Evolutionary conservation across 805 yeast genomes (phyloP).

Genomic region (Kluyveromyces siamensis): DNA sequence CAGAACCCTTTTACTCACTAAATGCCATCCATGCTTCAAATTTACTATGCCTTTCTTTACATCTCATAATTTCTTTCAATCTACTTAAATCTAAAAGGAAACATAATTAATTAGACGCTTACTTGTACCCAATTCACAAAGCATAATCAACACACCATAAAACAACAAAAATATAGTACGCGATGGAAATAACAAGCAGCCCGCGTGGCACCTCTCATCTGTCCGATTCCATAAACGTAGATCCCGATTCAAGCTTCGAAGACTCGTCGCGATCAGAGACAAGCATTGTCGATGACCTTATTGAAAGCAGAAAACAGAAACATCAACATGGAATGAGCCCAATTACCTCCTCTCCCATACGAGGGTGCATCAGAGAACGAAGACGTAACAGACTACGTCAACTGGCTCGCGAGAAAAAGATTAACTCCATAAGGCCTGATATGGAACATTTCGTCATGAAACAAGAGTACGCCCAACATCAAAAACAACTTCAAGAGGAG

Average conservation of each 20-base stretch:
- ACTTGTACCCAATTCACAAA: no score
- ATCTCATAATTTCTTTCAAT: no score
- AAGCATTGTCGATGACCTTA: slow-evolving; percentile 4
- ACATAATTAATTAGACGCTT: no score
- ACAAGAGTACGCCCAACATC: slow-evolving; percentile 13
- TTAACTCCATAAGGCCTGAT: slow-evolving; percentile 9
- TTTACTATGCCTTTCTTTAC: no score
- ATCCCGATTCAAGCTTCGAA: not conserved
- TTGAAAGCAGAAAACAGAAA: not conserved
- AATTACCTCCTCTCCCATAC: slow-evolving; percentile 1
- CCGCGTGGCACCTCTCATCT: no score
- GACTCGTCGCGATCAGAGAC: not conserved
- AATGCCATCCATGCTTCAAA: no score
- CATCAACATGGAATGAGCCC: slow-evolving; percentile 2
- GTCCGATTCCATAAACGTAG: no score
- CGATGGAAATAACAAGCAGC: no score
- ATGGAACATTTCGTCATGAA: slow-evolving; percentile 25
- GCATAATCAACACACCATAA: no score
- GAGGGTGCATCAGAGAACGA: slow-evolving; percentile 1
- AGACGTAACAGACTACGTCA: slow-evolving; percentile 1
- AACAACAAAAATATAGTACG: no score
- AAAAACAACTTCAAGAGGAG: slow-evolving; percentile 9
- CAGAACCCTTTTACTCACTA: no score
- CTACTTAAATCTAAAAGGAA: no score
- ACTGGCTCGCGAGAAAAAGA: slow-evolving; percentile 5